Base-by-base conservation (phyloP, 768 basidiomycete genomes). In the Psilocybe sp. region DNA sequence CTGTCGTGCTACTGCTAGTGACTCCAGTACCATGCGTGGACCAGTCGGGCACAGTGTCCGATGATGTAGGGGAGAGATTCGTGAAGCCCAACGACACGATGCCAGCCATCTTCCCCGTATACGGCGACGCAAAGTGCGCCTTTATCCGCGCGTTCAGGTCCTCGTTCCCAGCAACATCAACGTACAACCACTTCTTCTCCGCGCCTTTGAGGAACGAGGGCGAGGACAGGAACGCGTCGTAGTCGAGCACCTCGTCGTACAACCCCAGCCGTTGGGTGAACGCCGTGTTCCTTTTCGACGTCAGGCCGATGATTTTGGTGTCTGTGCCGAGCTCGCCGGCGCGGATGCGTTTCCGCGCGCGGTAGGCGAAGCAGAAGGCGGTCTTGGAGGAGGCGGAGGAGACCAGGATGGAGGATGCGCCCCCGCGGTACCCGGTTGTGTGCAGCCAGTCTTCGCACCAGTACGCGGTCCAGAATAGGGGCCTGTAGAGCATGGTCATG, bases 351-450 rank as follows among this genome's bases (percentile, higher is more conserved):
- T 80, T 80, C 5, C 69, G 60, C 18, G 85, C 69, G 46, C 78
- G 68, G 57, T 85, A 85, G 4, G 85, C 85, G 15, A 85, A 69
- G 51, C 80, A 84, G 62, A 87, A 85, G 0, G 85, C 84, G 1
- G 85, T 87, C 58, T 87, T 87, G 20, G 85, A 77, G 2, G 85
- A 87, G 0, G 85, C 86, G 37, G 84, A 85, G 1, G 85, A 85
- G 35, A 87, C 76, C 41, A 87, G 68, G 50, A 87, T 67, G 23
- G 61, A 59, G 2, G 68, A 69, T 4, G 74, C 74, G 5, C 71
- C 77, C 1, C 70, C 75, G 8, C 76, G 72, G 60, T 85, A 87
- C 18, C 61, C 56, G 2, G 76, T 70, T 5, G 73, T 66, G 49
- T 75, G 66, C 5, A 87, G 60, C 83, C 83, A 87, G 59, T 87